Base-by-base conservation (phyloP, 176 grass and related monocot genomes). In the Ampelocalamus luodianensis region DNA sequence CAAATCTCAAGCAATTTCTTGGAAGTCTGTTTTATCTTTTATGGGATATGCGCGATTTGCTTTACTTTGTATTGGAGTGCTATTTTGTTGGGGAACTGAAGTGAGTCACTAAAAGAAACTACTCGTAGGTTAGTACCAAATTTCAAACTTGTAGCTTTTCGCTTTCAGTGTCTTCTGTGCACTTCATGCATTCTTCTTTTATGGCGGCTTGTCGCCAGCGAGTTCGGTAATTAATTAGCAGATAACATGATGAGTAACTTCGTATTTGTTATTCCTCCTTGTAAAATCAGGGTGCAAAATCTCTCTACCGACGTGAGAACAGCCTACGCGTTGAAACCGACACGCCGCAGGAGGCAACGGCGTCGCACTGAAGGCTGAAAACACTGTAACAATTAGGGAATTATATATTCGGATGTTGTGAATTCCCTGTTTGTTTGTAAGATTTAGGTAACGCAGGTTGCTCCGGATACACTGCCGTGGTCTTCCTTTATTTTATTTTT, bases 221-320 rank as follows among this genome's bases (percentile, higher is more conserved):
- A 54, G 4, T 66, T 71, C 3, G 18, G 6, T 51, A 64, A 63
- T 24, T 63, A 5, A 63, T 18, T 37, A 63, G 76, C 37, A 74
- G 27, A 36, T 24, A 59, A 62, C 58, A 60, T 12, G 24, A 77
- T 22, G 49, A 48, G 26, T 64, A 29, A 48, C 68, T 53, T 76
- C n/a, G 42, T 80, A 74, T 26, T 5, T 49, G 20, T 73, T 37
- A 6, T n/a, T 49, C 77, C 59, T 49, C 77, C 59, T 46, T 78
- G 66, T 83, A 72, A 90, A 67, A 81, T 53, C 79, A 98, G 96
- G 96, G 96, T 66, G 88, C 88, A 24, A 86, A 98, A 79, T 68
- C 72, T 51, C 38, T 85, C 0, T 98, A 98, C 83, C 86, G 43
- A 2, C 92, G 96, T 75, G 96, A 96, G 68, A 99, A 94, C 79